Evolutionary conservation across 805 yeast genomes (phyloP), one percentile per base, ranked within the genome.

Genomic region (Saccharomycopsis javanensis): DNA sequence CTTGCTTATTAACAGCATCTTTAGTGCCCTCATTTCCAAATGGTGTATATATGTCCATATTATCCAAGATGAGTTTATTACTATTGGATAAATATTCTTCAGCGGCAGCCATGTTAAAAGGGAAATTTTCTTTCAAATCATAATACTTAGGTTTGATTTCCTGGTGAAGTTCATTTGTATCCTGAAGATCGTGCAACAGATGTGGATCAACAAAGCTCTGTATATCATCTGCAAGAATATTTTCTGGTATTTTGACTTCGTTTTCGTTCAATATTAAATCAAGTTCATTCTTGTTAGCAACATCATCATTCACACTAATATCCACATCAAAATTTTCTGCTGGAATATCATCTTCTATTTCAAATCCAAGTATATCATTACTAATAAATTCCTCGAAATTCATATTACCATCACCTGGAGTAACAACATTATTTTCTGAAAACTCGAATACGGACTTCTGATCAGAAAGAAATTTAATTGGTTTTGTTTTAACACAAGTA

Each of bases 401-500:
- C 37, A 5, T 54, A 28, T 10, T 28, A 50, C 23, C 31, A 7
- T 53, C 58, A 8, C 53, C 60, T 5, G 37, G 6, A 2, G 52
- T 11, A 6, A 28, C 35, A 15, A 27, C 34, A n/a, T 50, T 37
- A 8, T 54, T 51, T 1, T 58, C 51, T n/a, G 42, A 65, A 15
- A 57, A 60, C 8, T 46, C 58, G n/a, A 59, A 61, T 25, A 42
- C 51, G 34, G 37, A 33, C 34, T 55, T 46, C 38, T 16, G n/a
- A 15, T 42, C 56, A 25, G 54, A 60, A n/a, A 56, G 31, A 38
- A 37, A 63, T 31, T 63, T 61, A 10, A 82, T 75, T 2, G 78
- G 75, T 62, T 73, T 78, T 54, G 79, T 69, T 59, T 77, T 80
- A 13, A 88, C 72, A 65, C 96, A 84, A 61, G 80, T 77, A 20